These are phyloP conservation scores for Starmerella ratchasimensis DNA, from an alignment of 805 yeast species.

Conservation along the genomic window DNA sequence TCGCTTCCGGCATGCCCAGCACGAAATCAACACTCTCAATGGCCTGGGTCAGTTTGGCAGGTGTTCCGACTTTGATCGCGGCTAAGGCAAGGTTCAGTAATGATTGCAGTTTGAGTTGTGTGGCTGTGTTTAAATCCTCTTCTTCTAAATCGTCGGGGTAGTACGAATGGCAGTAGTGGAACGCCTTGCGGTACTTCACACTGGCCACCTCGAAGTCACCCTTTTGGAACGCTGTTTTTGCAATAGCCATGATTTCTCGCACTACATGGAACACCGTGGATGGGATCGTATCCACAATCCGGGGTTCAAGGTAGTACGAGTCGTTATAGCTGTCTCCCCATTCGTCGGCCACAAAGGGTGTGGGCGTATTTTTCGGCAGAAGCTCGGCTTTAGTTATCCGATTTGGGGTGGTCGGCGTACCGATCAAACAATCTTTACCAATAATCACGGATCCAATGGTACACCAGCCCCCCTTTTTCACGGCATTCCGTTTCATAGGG, in stretches of 20 bases:
- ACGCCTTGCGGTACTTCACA: conserved; percentile 60
- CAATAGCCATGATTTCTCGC: conserved; percentile 34
- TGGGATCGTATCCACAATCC: conserved; percentile 17
- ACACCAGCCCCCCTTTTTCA: not conserved
- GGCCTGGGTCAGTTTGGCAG: conserved; percentile 38
- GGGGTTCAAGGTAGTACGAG: conserved; percentile 19
- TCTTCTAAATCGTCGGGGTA: conserved; percentile 44
- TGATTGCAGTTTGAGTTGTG: conserved; percentile 44
- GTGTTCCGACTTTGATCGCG: conserved; percentile 38
- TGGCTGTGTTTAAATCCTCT: conserved; percentile 26
- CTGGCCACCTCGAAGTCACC: conserved; percentile 43
- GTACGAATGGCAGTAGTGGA: conserved; percentile 53
- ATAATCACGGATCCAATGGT: conserved; percentile 17
- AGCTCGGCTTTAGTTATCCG: not conserved
- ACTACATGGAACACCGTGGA: conserved; percentile 15
- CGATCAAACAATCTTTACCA: conserved; percentile 14
- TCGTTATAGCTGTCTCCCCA: conserved; percentile 21
- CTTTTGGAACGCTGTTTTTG: conserved; percentile 55
- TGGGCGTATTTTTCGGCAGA: conserved; percentile 16
- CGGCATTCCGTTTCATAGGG: not conserved
- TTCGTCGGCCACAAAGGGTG: conserved; percentile 17
- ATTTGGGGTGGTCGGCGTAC: not conserved
- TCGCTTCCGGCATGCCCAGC: conserved; percentile 38
- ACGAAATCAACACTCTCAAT: conserved; percentile 52
- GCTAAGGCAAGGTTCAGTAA: conserved; percentile 63